These are phyloP conservation scores for Euphorbia celastroides DNA, from an alignment of 441 rosid genomes.

Conservation along the genomic window DNA sequence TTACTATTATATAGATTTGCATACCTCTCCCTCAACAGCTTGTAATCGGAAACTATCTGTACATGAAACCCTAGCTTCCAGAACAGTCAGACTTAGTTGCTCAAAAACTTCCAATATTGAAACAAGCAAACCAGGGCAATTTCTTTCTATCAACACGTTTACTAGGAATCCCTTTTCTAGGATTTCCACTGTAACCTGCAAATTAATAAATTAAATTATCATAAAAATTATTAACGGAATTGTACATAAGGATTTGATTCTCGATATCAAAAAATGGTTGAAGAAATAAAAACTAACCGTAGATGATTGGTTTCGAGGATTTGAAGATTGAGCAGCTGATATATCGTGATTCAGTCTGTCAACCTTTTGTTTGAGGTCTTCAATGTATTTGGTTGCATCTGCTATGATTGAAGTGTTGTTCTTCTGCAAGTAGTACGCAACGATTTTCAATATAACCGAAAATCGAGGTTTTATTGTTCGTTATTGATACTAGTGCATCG, in stretches of 20 bases:
- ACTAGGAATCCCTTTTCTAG: slow-evolving; percentile 70
- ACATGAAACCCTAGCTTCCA: slow-evolving; percentile 93
- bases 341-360: slow-evolving; percentile 61
- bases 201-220: neutral
- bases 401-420: slow-evolving; percentile 59
- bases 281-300: slow-evolving; percentile 41
- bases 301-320: slow-evolving; percentile 39
- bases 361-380: slow-evolving; percentile 67
- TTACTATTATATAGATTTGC: neutral
- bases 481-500: neutral
- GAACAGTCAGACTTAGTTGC: slow-evolving; percentile 66
- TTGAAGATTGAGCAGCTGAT: slow-evolving; percentile 38
- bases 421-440: slow-evolving; percentile 30
- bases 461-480: neutral
- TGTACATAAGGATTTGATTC: neutral
- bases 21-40: slow-evolving; percentile 73
- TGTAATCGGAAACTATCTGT: slow-evolving; percentile 58
- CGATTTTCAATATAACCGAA: neutral
- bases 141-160: slow-evolving; percentile 49
- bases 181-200: slow-evolving; percentile 69
- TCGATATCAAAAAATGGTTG: neutral
- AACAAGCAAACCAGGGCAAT: slow-evolving; percentile 73
- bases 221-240: too few species aligned
- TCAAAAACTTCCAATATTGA: slow-evolving; percentile 79
- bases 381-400: slow-evolving; percentile 76